Base-by-base conservation (phyloP, 1,284 basidiomycete genomes). In the Sanghuangporus baumii region DNA sequence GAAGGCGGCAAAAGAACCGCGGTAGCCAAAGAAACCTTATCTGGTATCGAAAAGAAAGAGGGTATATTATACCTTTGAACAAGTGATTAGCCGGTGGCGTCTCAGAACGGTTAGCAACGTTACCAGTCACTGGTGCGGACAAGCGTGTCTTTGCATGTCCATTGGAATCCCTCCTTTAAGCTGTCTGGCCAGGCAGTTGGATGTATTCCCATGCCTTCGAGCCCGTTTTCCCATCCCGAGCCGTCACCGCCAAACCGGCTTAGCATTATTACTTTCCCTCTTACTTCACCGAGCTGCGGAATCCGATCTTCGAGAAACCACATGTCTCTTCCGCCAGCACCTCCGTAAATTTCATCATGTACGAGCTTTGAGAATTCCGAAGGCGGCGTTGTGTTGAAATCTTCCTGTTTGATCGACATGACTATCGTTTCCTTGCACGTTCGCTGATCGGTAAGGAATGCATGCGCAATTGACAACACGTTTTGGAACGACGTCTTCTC, bases 381-480 rank as follows among this genome's bases (percentile, higher is more conserved):
- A 0, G 79, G 70, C 1, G 79, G 74, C 3, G 76, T 81, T n/a
- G 67, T 74, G 37, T 74, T 71, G 59, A 76, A 81, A 69, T 90
- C 87, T 72, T 96, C 94, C 72, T 95, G 89, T 73, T 96, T 95
- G 71, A 96, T 82, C 11, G 86, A 93, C 75, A 94, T 84, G 41
- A 96, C 81, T 46, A 96, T 71, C 0, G 89, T 89, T 73, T 96
- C 93, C 46, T 78, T 79, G 2, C 75, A 78, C 0, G 86, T 83
- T 3, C 70, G 66, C 0, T 87, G 79, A 0, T 79, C 76, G 7
- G 79, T 79, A 43, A 96, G 82, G 74, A 93, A 96, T 1, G 71
- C 67, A 67, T 87, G 78, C 9, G 94, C 69, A 20, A 78, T 77
- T 3, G 76, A 68, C 12, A 95, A 78, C 58, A 91, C 84, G 14